Evolutionary conservation across 1,284 basidiomycete genomes (phyloP).

Genomic region (Cryptococcus sp.): DNA sequence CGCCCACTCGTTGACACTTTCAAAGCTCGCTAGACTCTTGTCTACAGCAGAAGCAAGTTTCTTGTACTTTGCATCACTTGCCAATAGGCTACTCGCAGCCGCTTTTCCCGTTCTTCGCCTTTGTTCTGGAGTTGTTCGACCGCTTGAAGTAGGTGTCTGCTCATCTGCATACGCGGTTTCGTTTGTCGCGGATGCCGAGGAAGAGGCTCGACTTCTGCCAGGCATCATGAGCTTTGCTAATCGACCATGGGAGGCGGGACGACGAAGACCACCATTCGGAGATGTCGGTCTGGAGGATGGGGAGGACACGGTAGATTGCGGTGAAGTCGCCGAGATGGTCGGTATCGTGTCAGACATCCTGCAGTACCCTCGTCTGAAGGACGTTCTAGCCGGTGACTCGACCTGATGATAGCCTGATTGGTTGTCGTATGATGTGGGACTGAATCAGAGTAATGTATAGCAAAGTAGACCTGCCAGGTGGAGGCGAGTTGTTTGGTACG

Average conservation of each 20-base stretch:
- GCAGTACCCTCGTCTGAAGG: too few relatives aligned
- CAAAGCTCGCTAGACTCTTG: conserved; percentile 85
- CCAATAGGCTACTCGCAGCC: conserved; percentile 37
- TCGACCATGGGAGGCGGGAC: conserved; percentile 35
- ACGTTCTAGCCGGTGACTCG: too few relatives aligned
- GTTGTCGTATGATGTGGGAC: too few relatives aligned
- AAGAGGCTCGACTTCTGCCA: conserved; percentile 25
- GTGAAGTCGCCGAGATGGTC: neutral
- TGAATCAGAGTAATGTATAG: too few relatives aligned
- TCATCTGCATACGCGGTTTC: neutral
- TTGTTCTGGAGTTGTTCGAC: conserved; percentile 40
- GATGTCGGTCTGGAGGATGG: conserved; percentile 13
- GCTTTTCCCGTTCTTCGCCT: conserved; percentile 31
- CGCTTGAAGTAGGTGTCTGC: conserved; percentile 8
- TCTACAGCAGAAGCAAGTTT: conserved; percentile 91
- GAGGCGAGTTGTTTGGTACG: too few relatives aligned
- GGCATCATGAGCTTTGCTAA: conserved; percentile 37
- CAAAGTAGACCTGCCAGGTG: too few relatives aligned
- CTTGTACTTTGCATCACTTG: conserved; percentile 84
- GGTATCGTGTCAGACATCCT: neutral
- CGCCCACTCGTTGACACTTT: conserved; percentile 98
- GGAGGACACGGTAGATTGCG: conserved; percentile 5
- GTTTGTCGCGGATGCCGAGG: conserved; percentile 20
- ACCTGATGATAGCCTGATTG: too few relatives aligned
- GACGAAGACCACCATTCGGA: conserved; percentile 19